Evolutionary conservation across 2,329 filamentous ascomycete genomes (phyloP), one percentile per base, ranked within the genome.

Genomic region (Phialocephala sp.): DNA sequence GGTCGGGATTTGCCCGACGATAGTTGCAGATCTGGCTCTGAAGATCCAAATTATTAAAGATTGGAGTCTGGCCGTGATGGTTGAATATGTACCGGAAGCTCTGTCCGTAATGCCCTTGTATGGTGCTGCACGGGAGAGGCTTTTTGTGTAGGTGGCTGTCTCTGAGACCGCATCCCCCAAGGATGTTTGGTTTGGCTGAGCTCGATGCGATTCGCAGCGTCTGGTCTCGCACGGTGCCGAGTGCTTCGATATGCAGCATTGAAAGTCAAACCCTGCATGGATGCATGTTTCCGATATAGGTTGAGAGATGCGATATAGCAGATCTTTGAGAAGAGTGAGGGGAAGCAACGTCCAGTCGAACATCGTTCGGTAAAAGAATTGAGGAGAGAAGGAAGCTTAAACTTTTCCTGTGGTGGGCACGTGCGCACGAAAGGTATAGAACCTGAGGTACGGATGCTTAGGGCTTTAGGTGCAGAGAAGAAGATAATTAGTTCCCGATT

Each of bases 11-110:
- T 12, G 52, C 27, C 52, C 52, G 45, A 50, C 20, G 18, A 37
- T 37, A 57, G 55, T 39, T 36, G 55, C 8, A 57, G 55, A 57
- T 57, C 55, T 11, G 55, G 35, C 15, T 57, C 24, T 57, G 35
- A 24, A 37, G 35, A 57, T 39, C 35, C 8, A 39, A 37, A 24
- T 24, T 2, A 12, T 54, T 12, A 32, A 9, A 32, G 24, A n/a
- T 8, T 5, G 14, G n/a, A 27, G 24, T 14, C 6, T 27, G 27
- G 11, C 4, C 12, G 9, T 27, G 8, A 20, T 6, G 12, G 50
- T 54, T 54, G 47, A 52, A 8, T 27, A 32, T 32, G 50, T 54
- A 32, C 8, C 50, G 27, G 50, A 35, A n/a, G 27, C 12, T n/a
- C 24, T 54, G 45, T 50, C 45, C 45, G 45, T n/a, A 24, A 50